Evolutionary conservation across 2,329 filamentous ascomycete genomes (phyloP).

Genomic region (Aspergillus persii): DNA sequence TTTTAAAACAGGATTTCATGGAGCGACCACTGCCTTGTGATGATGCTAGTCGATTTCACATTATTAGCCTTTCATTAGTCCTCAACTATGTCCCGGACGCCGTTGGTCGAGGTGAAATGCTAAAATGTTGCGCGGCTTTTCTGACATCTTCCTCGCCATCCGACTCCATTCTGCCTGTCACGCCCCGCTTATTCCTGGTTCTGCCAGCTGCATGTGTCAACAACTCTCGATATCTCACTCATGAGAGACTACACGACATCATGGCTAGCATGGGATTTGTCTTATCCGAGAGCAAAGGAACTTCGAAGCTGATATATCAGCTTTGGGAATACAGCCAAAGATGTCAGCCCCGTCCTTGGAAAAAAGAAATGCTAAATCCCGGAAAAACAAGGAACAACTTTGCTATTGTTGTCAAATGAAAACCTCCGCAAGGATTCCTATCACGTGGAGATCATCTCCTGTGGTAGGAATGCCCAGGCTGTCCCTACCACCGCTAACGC

Average conservation of each 20-base stretch:
- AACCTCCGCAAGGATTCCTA: slow-evolving; percentile 15
- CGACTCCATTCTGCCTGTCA: slow-evolving; percentile 26
- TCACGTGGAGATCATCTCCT: slow-evolving; percentile 62
- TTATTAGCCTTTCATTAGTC: slow-evolving; percentile 88
- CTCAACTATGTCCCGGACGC: slow-evolving; percentile 90
- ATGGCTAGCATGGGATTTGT: slow-evolving; percentile 75
- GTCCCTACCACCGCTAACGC: slow-evolving; percentile 74
- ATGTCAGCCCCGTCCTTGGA: slow-evolving; percentile 45
- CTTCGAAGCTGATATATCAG: slow-evolving; percentile 82
- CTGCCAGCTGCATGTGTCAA: slow-evolving; percentile 81
- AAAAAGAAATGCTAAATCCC: slow-evolving; percentile 74
- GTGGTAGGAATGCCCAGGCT: slow-evolving; percentile 82
- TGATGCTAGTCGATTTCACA: slow-evolving; percentile 70
- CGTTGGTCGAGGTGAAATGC: slow-evolving; percentile 75
- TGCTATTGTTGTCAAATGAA: slow-evolving; percentile 62
- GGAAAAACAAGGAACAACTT: slow-evolving; percentile 87
- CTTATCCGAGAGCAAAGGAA: slow-evolving; percentile 65
- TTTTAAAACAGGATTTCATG: slow-evolving; percentile 93
- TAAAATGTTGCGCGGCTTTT: slow-evolving; percentile 71
- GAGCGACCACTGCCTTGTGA: slow-evolving; percentile 66
- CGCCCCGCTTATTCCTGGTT: slow-evolving; percentile 74
- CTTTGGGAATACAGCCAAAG: slow-evolving; percentile 64
- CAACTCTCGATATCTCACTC: slow-evolving; percentile 87
- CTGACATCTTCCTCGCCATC: slow-evolving; percentile 44
- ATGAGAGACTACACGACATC: slow-evolving; percentile 65